Evolutionary conservation across 441 rosid species (phyloP), one percentile per base, ranked within the genome.

Genomic region (Gossypium trilobum): DNA sequence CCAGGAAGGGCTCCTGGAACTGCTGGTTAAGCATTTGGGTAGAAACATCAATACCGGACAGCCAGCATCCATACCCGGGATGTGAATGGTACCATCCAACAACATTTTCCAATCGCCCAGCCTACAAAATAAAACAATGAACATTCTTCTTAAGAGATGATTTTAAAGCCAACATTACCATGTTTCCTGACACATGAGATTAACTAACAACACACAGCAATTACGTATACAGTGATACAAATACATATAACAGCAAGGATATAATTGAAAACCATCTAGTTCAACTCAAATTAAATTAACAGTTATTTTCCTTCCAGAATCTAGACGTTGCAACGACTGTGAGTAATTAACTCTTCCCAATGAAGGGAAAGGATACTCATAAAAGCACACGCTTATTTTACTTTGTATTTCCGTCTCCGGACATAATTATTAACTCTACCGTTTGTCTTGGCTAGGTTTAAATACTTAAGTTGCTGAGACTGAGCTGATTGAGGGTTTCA

Each of bases 21-120:
- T 91, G 97, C 75, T 91, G 99, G 81, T 95, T 91, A 56, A 88
- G 87, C 98, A 95, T 95, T 83, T 95, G 99, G 0, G 99, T 95
- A 1, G 99, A 87, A 8, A 95, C 98, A 80, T 95, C 99, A 39
- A 95, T 95, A 57, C 98, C 99, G 0, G 98, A 92, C 22, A 95
- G 97, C 99, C 99, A 95, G 82, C 99, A 92, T 60, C 99, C 99
- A 73, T 92, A 95, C 19, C 98, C 97, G 66, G 99, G 98, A 79
- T 95, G 98, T 20, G 97, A 92, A 78, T 92, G 99, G 77, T 92
- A 95, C 99, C 99, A 95, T 16, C 99, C 99, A 64, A 95, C 96
- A 70, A 74, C 99, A 85, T 92, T 92, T 88, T 95, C 99, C 85
- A 91, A 78, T 7, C 99, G 75, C 42, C 98, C 99, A 2, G 98